A percentile compares a stretch with the other conserved stretches of the same genome.
Evolutionary conservation across 1,284 basidiomycete genomes (phyloP).

Genomic region (Leccinum pachyderme): DNA sequence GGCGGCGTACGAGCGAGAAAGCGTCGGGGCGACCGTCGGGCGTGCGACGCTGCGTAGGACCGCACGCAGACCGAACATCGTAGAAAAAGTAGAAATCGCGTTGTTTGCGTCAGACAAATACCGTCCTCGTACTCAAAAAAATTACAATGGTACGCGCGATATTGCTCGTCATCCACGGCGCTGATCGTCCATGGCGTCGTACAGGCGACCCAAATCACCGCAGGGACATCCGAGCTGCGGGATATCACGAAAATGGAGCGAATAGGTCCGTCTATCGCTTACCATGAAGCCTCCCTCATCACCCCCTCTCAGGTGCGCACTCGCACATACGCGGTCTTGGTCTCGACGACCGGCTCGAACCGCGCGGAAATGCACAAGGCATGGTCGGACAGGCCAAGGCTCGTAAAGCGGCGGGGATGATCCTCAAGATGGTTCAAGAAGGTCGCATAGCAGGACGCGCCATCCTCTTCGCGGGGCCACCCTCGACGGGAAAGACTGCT

Average conservation of each 20-base stretch:
- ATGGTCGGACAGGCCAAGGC: conserved; percentile 97
- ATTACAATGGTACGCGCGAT: conserved; percentile 21
- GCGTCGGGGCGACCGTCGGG: not conserved
- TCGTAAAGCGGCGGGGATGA: conserved; percentile 94
- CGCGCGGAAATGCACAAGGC: conserved; percentile 84
- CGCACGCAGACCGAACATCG: conserved; percentile 22
- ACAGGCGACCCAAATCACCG: conserved; percentile 68
- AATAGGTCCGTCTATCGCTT: conserved; percentile 59
- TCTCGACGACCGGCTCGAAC: conserved; percentile 89
- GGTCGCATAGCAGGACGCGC: conserved; percentile 93
- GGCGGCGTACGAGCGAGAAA: conserved; percentile 37
- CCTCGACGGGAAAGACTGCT: conserved; percentile 95
- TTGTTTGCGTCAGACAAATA: conserved; percentile 35
- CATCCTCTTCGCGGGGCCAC: conserved; percentile 95
- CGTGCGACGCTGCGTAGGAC: conserved; percentile 14
- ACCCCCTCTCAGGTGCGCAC: conserved; percentile 69
- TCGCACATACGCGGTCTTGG: conserved; percentile 97
- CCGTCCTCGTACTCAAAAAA: conserved; percentile 11
- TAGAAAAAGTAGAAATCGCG: not conserved
- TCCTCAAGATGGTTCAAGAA: conserved; percentile 97
- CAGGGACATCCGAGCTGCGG: conserved; percentile 73
- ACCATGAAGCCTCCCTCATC: not conserved
- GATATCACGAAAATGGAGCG: conserved; percentile 97
- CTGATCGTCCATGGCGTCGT: conserved; percentile 14
- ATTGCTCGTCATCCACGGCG: not conserved